Conservation (phyloP, 2,329 filamentous ascomycete species). For the Diplodia intermedia region DNA sequence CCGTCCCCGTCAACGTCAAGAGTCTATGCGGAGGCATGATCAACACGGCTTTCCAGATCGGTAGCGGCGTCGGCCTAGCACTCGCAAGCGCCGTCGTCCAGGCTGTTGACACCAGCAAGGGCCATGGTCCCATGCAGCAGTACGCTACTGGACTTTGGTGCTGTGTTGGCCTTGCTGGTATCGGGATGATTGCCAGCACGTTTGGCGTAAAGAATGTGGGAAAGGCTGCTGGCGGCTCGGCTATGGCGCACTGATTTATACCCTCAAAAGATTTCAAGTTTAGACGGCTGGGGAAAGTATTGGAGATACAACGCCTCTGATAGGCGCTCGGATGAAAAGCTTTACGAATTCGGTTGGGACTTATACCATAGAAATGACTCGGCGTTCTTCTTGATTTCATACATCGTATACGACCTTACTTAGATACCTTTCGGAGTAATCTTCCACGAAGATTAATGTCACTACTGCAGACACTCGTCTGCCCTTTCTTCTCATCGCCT, state of each 20-base stretch:
- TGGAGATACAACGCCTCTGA: neutral
- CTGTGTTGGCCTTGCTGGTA: conserved; percentile 49
- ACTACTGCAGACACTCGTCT: neutral
- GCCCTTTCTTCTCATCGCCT: neutral
- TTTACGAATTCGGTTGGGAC: neutral
- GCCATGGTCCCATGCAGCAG: conserved; percentile 43
- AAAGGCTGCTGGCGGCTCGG: neutral
- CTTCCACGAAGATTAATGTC: neutral
- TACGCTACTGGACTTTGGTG: conserved; percentile 54
- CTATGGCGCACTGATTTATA: conserved; percentile 27
- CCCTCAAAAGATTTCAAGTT: neutral
- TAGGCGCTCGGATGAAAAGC: neutral
- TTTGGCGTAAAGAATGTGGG: conserved; percentile 37
- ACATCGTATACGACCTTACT: neutral
- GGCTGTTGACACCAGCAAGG: conserved; percentile 49
- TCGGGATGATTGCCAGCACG: conserved; percentile 42
- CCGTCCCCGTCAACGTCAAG: conserved; percentile 52
- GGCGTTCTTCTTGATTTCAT: neutral
- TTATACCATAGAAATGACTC: neutral
- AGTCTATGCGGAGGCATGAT: conserved; percentile 53
- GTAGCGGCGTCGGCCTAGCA: conserved; percentile 51
- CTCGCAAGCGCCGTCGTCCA: conserved; percentile 50
- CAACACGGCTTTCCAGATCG: conserved; percentile 55
- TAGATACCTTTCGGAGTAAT: neutral
- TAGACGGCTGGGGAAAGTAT: neutral